These are phyloP conservation scores for Eucalyptus viminalis DNA, from an alignment of 345 rosid genomes.

Conservation along the genomic window DNA sequence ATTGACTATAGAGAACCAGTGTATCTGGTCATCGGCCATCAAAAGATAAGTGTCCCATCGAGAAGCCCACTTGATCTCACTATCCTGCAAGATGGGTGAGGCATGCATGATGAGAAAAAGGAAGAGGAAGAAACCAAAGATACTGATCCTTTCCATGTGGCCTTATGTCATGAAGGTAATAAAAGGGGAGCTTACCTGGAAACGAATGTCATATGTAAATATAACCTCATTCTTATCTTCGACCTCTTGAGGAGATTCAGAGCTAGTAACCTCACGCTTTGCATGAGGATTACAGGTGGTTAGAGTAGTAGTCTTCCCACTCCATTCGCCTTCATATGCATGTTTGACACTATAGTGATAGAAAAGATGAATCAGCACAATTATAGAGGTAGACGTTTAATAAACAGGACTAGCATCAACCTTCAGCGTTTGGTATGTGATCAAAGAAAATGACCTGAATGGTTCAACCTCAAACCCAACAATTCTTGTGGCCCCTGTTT, in stretches of 20 bases:
- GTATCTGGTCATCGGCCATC: constrained; percentile 93
- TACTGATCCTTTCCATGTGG: neutral
- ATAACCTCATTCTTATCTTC: constrained; percentile 61
- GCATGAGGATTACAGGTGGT: constrained; percentile 90
- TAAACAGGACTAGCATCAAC: neutral
- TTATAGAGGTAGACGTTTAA: neutral
- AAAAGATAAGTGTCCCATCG: constrained; percentile 94
- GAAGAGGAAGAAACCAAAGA: neutral
- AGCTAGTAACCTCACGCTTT: constrained; percentile 55
- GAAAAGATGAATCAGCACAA: neutral
- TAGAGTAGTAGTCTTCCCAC: constrained; percentile 52
- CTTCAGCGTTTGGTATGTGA: neutral
- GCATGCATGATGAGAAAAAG: neutral
- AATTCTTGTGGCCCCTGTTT: constrained; percentile 53
- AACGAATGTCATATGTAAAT: constrained; percentile 82
- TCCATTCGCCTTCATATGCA: constrained; percentile 76
- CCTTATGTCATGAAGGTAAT: neutral
- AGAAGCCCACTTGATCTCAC: constrained; percentile 92
- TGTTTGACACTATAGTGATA: constrained; percentile 59
- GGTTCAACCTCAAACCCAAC: constrained; percentile 95
- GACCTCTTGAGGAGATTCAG: constrained; percentile 84
- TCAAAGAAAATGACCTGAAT: constrained; percentile 35
- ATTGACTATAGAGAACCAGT: constrained; percentile 91
- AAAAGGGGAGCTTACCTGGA: constrained; percentile 32
- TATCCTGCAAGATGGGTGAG: constrained; percentile 30